Evolutionary conservation across 108 stramenopile genomes (phyloP).

Genomic region (Stephanodiscus triporus): DNA sequence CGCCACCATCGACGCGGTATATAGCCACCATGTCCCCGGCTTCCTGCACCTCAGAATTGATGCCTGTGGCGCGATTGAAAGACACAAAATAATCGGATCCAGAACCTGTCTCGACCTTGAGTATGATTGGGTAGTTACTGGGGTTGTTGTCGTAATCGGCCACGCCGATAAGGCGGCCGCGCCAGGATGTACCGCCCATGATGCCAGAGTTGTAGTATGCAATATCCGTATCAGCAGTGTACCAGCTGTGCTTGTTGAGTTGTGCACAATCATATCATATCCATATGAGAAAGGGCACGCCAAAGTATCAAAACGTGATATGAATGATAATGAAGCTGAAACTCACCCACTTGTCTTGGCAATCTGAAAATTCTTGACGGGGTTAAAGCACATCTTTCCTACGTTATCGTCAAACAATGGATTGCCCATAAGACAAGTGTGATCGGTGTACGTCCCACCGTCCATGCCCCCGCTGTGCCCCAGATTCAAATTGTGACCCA

Average conservation of each 20-base stretch:
- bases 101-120: conserved; percentile 26
- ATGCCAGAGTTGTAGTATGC: conserved; percentile 14
- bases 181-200: conserved; percentile 9
- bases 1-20: conserved; percentile 14
- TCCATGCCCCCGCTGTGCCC: conserved; percentile 29
- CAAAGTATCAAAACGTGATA: neutral
- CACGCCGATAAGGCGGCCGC: conserved; percentile 29
- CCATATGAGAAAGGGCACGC: neutral
- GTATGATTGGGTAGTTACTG: conserved; percentile 18
- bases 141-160: conserved; percentile 48
- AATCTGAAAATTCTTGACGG: conserved; percentile 42
- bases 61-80: conserved; percentile 39
- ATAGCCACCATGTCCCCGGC: conserved; percentile 31
- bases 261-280: neutral
- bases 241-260: conserved; percentile 20
- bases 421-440: conserved; percentile 33
- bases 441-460: conserved; percentile 24
- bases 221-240: conserved; percentile 17
- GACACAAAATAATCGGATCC: conserved; percentile 28
- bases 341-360: conserved; percentile 2
- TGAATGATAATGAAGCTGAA: neutral
- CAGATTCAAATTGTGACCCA: conserved; percentile 30
- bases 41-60: conserved; percentile 15
- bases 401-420: conserved; percentile 21
- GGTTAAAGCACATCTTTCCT: conserved; percentile 38